A percentile compares a stretch with the other conserved stretches of the same genome.
These are phyloP conservation scores for Nematocida homosporus DNA, from an alignment of 371 early-diverging fungal genomes.

Conservation along the genomic window DNA sequence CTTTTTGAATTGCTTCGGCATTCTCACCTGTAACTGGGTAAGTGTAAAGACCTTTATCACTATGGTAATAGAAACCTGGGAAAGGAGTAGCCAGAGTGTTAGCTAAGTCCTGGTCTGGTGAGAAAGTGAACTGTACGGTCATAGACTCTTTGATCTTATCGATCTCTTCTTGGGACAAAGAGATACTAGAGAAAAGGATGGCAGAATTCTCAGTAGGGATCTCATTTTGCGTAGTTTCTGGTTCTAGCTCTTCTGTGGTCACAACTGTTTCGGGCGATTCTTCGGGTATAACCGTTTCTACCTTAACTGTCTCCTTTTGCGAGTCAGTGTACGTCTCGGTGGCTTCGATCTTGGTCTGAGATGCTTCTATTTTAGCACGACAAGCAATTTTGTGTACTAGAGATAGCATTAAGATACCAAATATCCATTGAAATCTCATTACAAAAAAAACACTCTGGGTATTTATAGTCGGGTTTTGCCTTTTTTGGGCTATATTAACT, in stretches of 20 bases:
- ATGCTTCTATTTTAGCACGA: not conserved
- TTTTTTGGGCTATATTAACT: slow-evolving; percentile 24
- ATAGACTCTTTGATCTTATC: not conserved
- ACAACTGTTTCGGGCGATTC: not conserved
- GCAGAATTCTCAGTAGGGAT: not conserved
- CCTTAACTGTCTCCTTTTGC: not conserved
- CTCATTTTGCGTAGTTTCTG: not conserved
- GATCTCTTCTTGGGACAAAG: not conserved
- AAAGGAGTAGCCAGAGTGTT: slow-evolving; percentile 8
- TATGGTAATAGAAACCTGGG: slow-evolving; percentile 36
- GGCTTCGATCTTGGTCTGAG: not conserved
- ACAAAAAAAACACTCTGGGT: not conserved
- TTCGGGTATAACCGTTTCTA: slow-evolving; percentile 22
- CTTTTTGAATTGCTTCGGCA: not conserved
- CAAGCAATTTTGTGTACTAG: not conserved
- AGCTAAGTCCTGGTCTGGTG: slow-evolving; percentile 20
- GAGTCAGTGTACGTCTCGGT: too few relatives aligned
- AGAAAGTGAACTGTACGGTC: not conserved
- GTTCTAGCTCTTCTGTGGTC: not conserved
- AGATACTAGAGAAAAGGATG: slow-evolving; percentile 23
- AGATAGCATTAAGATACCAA: not conserved
- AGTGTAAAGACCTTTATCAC: slow-evolving; percentile 1
- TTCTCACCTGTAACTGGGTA: slow-evolving; percentile 5
- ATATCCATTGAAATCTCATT: slow-evolving; percentile 1
- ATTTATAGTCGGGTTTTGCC: slow-evolving; percentile 3